phyloP scores from a whole-genome alignment of 164 flowering plant genomes.

The Litsea cubeba region DNA sequence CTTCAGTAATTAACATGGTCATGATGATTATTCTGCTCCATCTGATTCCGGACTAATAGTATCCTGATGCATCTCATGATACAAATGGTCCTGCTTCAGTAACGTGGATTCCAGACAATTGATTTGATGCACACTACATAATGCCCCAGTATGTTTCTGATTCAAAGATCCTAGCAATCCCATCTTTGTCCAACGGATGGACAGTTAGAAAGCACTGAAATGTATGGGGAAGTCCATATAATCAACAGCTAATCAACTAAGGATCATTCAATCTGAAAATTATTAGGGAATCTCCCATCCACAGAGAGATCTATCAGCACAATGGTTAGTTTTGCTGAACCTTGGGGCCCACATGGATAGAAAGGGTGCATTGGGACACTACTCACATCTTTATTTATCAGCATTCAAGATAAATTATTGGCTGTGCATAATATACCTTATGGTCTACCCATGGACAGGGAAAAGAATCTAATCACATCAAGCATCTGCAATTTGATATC shows the following conservation, averaged over 20 bases:
- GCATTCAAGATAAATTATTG: no score
- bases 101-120: no score
- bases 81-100: no score
- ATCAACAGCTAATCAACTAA: background rate
- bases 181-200: background rate
- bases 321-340: background rate
- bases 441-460: conserved; percentile 39
- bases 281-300: background rate
- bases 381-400: no score
- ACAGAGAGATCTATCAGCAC: background rate
- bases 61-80: no score
- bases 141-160: no score
- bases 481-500: conserved; percentile 74
- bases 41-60: background rate
- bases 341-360: background rate
- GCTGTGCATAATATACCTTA: background rate
- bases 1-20: background rate
- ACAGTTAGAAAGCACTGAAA: background rate
- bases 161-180: background rate
- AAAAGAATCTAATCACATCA: conserved; percentile 48
- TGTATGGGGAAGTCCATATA: no score
- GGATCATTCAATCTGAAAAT: background rate
- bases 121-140: no score
- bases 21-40: background rate
- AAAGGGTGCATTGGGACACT: background rate